phyloP scores from a whole-genome alignment of 768 basidiomycete genomes.

The Roridomyces roridus region DNA sequence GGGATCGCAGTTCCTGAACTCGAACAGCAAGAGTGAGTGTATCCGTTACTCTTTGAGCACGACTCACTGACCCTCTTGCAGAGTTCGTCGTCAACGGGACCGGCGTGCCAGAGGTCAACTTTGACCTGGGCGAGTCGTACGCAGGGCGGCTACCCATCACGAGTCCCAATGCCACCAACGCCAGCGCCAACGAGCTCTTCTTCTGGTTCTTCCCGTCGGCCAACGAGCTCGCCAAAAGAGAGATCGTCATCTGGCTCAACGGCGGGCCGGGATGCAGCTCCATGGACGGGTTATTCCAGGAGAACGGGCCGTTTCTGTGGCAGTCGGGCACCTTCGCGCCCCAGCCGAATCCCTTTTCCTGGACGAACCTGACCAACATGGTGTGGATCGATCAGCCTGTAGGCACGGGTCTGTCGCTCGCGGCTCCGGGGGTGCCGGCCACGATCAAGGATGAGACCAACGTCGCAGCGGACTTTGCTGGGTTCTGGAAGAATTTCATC shows the following conservation, averaged over 20 bases:
- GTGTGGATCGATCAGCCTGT: conserved; percentile 16
- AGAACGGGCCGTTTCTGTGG: conserved; percentile 14
- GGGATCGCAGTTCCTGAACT: conserved; percentile 8
- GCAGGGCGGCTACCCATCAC: conserved; percentile 7
- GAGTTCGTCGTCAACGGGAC: conserved; percentile 13
- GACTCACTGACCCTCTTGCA: conserved; percentile 6
- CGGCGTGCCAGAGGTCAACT: neutral
- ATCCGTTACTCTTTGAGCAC: conserved; percentile 4
- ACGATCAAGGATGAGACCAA: neutral
- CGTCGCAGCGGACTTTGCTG: no score
- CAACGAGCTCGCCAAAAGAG: conserved; percentile 1
- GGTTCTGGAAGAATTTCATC: no score
- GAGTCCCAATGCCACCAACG: conserved; percentile 1
- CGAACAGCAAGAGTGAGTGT: conserved; percentile 10
- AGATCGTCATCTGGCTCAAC: conserved; percentile 14
- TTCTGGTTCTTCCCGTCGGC: no score
- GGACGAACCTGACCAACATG: no score
- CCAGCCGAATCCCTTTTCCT: no score
- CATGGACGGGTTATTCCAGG: conserved; percentile 7
- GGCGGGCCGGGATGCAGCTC: conserved; percentile 15
- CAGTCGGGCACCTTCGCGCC: no score
- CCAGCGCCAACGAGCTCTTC: conserved; percentile 4
- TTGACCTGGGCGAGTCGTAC: conserved; percentile 13
- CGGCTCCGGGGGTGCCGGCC: neutral
- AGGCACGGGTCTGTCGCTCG: conserved; percentile 4